Percentiles rank a stretch among this genome's conserved stretches.
Evolutionary conservation across 345 rosid species (phyloP).

Genomic region (Eucalyptus coolabah): DNA sequence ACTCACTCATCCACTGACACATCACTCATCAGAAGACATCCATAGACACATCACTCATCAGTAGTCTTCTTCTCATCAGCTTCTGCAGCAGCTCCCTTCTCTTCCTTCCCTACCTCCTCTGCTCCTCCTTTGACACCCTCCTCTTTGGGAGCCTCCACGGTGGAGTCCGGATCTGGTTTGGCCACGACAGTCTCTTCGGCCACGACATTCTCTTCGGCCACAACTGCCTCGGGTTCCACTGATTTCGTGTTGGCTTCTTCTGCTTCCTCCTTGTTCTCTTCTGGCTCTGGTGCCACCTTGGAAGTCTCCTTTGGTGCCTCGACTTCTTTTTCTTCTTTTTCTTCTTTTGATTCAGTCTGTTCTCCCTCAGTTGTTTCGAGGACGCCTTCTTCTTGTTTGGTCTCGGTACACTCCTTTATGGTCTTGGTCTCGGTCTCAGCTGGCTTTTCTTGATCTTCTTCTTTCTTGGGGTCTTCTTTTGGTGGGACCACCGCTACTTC

Average conservation of each 20-base stretch:
- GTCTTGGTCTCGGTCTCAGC: not conserved
- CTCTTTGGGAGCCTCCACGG: constrained; percentile 3
- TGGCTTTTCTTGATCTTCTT: not conserved
- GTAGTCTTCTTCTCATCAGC: not conserved
- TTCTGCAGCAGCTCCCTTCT: not conserved
- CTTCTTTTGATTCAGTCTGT: not conserved
- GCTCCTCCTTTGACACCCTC: constrained; percentile 6
- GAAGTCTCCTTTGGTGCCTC: constrained; percentile 5
- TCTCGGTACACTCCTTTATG: not conserved
- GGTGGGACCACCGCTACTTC: not conserved
- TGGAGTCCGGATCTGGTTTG: constrained; percentile 3
- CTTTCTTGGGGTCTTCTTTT: not conserved
- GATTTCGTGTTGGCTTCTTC: not conserved
- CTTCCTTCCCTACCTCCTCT: constrained; percentile 7
- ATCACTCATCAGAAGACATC: not conserved
- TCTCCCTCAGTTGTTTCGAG: not conserved
- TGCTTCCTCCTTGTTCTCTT: not conserved
- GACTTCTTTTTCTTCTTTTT: not conserved
- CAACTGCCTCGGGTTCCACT: not conserved
- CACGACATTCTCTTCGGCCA: constrained; percentile 1
- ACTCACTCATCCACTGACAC: not conserved
- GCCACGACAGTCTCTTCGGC: constrained; percentile 2
- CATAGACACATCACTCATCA: not conserved
- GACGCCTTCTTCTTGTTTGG: not conserved
- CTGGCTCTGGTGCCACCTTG: constrained; percentile 16